Conservation (phyloP, 148 eudicot species). For the Chenopodium album region DNA sequence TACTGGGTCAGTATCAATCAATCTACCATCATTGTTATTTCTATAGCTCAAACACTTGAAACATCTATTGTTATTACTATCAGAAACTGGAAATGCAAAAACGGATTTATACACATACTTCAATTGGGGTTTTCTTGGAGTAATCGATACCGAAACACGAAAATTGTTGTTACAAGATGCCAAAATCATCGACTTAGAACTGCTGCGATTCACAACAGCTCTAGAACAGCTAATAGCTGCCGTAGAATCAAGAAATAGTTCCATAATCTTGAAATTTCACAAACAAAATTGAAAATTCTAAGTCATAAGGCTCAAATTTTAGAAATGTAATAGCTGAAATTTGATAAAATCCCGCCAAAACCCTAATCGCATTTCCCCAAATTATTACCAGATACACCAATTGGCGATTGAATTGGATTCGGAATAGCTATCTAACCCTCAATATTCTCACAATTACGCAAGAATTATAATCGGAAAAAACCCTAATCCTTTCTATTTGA, state of each 20-base stretch:
- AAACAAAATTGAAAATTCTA: neutral
- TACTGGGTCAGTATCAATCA: slow-evolving; percentile 12
- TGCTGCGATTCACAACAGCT: slow-evolving; percentile 18
- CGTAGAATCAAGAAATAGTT: slow-evolving; percentile 24
- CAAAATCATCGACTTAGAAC: slow-evolving; percentile 20
- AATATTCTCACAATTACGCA: neutral
- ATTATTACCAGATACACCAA: neutral
- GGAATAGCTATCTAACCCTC: neutral
- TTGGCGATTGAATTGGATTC: slow-evolving; percentile 6
- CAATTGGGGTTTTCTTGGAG: slow-evolving; percentile 10
- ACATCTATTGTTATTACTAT: slow-evolving; percentile 9
- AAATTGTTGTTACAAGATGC: slow-evolving; percentile 17
- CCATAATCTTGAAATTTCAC: slow-evolving; percentile 17
- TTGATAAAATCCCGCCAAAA: slow-evolving; percentile 2
- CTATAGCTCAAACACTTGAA: slow-evolving; percentile 33
- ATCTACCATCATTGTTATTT: slow-evolving; percentile 12
- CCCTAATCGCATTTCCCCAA: slow-evolving; percentile 19
- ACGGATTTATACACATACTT: slow-evolving; percentile 22
- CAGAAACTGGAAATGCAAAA: slow-evolving; percentile 14
- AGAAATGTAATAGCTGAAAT: slow-evolving; percentile 3
- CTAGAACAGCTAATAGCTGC: slow-evolving; percentile 26
- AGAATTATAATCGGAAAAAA: neutral
- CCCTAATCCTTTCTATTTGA: slow-evolving; percentile 10
- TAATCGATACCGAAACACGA: slow-evolving; percentile 23
- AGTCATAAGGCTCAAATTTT: slow-evolving; percentile 13